phyloP scores from a whole-genome alignment of 495 filamentous ascomycete genomes.

The Aspergillus homomorphus region DNA sequence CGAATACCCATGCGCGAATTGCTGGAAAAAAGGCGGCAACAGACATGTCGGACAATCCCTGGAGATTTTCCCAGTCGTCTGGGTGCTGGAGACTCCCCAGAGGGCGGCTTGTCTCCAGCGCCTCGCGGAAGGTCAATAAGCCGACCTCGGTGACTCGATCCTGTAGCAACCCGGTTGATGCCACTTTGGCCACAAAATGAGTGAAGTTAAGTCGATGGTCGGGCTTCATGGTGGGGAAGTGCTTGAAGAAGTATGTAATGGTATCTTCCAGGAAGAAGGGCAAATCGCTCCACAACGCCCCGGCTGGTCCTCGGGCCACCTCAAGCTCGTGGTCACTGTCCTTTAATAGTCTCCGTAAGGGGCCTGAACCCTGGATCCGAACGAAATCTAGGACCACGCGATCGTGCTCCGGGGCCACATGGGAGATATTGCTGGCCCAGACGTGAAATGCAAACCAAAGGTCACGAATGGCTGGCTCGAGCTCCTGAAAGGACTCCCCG shows the following conservation, averaged over 20 bases:
- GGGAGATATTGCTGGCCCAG: conserved; percentile 14
- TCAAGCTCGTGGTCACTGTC: conserved; percentile 14
- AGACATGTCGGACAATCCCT: neutral
- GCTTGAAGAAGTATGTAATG: conserved; percentile 16
- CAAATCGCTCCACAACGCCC: conserved; percentile 23
- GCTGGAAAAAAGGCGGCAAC: neutral
- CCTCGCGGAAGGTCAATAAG: conserved; percentile 16
- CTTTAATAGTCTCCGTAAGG: conserved; percentile 15
- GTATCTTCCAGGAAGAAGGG: conserved; percentile 24
- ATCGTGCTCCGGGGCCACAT: conserved; percentile 20
- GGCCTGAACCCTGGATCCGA: conserved; percentile 22
- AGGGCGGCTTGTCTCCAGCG: conserved; percentile 12
- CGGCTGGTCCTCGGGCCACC: conserved; percentile 19
- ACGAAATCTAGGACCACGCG: conserved; percentile 23
- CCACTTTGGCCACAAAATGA: neutral
- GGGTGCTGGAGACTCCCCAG: conserved; percentile 6
- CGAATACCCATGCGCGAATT: neutral
- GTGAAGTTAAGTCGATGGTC: conserved; percentile 21
- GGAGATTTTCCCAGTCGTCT: neutral
- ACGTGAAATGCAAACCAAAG: conserved; percentile 24
- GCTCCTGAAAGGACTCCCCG: neutral
- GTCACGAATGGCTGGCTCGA: conserved; percentile 18
- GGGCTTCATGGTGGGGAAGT: conserved; percentile 16
- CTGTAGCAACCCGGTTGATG: neutral
- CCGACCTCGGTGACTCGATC: conserved; percentile 22